These are phyloP conservation scores for Quercus agrifolia DNA, from an alignment of 306 rosid species.

Conservation along the genomic window DNA sequence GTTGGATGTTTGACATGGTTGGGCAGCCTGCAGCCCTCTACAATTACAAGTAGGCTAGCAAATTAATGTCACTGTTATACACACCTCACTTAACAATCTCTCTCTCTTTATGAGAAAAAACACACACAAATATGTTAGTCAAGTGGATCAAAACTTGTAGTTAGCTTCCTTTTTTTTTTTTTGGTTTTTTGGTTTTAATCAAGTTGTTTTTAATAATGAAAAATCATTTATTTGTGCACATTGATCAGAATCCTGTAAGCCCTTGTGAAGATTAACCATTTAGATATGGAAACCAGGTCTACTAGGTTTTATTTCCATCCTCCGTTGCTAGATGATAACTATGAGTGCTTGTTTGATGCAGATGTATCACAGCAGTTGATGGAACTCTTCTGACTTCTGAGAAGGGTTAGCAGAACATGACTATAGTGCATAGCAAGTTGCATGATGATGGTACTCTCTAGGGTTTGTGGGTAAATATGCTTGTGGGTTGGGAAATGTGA, in stretches of 20 bases:
- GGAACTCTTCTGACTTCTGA: constrained; percentile 69
- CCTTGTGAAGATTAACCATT: not conserved
- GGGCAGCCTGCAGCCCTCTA: not conserved
- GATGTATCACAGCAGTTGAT: constrained; percentile 87
- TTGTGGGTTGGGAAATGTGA: not conserved
- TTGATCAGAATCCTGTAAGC: not conserved
- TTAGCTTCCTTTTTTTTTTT: not conserved
- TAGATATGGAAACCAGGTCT: not conserved
- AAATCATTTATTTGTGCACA: not conserved
- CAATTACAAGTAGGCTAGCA: not conserved
- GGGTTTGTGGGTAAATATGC: not conserved
- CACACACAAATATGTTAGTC: not conserved
- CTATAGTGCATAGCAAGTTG: constrained; percentile 15
- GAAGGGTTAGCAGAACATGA: constrained; percentile 3
- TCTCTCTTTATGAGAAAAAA: not conserved
- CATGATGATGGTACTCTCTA: not conserved
- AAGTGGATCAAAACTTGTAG: not conserved
- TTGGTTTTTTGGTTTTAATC: too few species aligned
- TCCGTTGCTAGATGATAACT: not conserved
- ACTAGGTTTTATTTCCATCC: not conserved
- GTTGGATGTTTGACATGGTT: constrained; percentile 9
- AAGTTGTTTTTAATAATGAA: not conserved
- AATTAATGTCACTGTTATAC: not conserved
- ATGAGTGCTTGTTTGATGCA: constrained; percentile 39
- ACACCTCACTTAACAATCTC: not conserved